A percentile compares a stretch with the other conserved stretches of the same genome.
These are phyloP conservation scores for Oemleria cerasiformis DNA, from an alignment of 306 rosid genomes.

Conservation along the genomic window DNA sequence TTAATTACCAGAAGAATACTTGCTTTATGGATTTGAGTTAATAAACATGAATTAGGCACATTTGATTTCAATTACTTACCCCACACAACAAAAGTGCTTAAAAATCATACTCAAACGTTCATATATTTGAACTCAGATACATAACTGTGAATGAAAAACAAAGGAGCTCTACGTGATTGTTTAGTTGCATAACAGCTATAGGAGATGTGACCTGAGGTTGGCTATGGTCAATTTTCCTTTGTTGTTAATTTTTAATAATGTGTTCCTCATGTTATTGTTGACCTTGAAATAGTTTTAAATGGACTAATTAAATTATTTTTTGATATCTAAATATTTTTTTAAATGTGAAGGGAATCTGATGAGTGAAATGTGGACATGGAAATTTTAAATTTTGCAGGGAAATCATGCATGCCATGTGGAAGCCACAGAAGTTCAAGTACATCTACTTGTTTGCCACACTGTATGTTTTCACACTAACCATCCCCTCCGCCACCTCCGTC, in stretches of 20 bases:
- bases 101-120: too few relatives aligned
- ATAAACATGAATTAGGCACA: too few relatives aligned
- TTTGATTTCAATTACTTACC: too few relatives aligned
- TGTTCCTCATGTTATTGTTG: slow-evolving; percentile 16
- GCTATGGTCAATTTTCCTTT: slow-evolving; percentile 13
- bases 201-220: slow-evolving; percentile 1
- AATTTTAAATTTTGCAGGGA: slow-evolving; percentile 50
- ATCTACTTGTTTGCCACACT: slow-evolving; percentile 86
- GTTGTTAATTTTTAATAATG: background rate
- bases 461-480: slow-evolving; percentile 80
- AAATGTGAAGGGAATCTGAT: slow-evolving; percentile 1
- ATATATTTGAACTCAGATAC: too few relatives aligned
- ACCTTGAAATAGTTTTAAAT: background rate
- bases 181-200: slow-evolving; percentile 4
- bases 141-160: too few relatives aligned
- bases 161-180: background rate
- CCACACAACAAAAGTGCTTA: too few relatives aligned
- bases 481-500: slow-evolving; percentile 81
- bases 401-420: slow-evolving; percentile 99
- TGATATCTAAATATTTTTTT: background rate
- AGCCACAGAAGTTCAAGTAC: slow-evolving; percentile 91
- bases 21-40: background rate
- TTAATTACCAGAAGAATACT: background rate
- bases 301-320: background rate
- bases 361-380: slow-evolving; percentile 3